Evolutionary conservation across 176 grass and related monocot genomes (phyloP).

Genomic region (Melocanna baccifera): DNA sequence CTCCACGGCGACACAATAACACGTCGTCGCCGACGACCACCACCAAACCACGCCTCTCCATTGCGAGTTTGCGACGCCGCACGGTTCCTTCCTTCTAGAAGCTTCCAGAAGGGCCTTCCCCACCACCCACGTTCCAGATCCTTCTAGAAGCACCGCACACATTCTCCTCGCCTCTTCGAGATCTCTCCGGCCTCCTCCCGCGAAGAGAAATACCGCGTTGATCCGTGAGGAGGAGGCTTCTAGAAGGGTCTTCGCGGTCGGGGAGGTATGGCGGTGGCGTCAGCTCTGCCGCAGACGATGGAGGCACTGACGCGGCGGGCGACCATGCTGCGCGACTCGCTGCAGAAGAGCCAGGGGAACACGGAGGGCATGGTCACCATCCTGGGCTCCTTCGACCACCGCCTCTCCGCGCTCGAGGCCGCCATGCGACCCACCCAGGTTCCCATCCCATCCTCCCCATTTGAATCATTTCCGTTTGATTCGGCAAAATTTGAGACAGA

Average conservation of each 20-base stretch:
- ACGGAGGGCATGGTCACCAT: slow-evolving; percentile 84
- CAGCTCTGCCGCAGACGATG: slow-evolving; percentile 37
- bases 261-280: slow-evolving; percentile 29
- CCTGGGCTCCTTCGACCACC: slow-evolving; percentile 95
- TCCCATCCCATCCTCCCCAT: neutral
- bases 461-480: neutral
- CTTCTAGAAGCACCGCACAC: neutral
- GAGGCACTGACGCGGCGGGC: slow-evolving; percentile 51
- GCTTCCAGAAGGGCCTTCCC: neutral
- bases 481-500: neutral
- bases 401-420: slow-evolving; percentile 85
- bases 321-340: slow-evolving; percentile 56
- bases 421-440: slow-evolving; percentile 94
- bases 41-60: neutral
- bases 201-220: neutral
- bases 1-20: neutral
- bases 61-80: neutral
- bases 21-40: slow-evolving; percentile 34
- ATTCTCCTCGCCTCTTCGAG: neutral
- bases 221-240: neutral
- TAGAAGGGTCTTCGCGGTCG: neutral
- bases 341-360: slow-evolving; percentile 68
- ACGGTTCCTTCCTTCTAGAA: neutral
- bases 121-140: neutral
- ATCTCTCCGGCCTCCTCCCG: slow-evolving; percentile 3